Percentiles rank a stretch among this genome's conserved stretches.
Conservation (phyloP, 441 rosid species). For the Mallotus repandus region DNA sequence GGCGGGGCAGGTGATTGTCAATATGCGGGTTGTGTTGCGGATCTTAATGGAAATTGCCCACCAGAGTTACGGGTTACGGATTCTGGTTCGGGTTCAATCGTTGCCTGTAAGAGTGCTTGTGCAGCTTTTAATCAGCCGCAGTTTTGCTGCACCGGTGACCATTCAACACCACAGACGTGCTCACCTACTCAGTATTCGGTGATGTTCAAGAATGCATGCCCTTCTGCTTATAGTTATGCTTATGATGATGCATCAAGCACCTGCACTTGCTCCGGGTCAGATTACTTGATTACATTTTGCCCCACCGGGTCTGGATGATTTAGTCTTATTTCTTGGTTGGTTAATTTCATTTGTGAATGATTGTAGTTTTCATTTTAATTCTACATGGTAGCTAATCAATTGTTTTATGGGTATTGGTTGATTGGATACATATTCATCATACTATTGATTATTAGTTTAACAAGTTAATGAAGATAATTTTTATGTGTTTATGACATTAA, state of each 20-base stretch:
- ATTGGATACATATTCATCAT: too few species aligned
- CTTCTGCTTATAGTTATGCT: constrained; percentile 87
- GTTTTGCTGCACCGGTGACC: constrained; percentile 78
- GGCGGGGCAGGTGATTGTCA: constrained; percentile 80
- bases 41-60: constrained; percentile 74
- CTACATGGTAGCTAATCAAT: too few species aligned
- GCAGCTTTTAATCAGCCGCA: constrained; percentile 66
- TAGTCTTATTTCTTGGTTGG: neutral
- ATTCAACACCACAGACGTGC: constrained; percentile 69
- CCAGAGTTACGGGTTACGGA: constrained; percentile 48
- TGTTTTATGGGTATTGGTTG: neutral
- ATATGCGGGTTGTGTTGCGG: constrained; percentile 80
- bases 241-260: constrained; percentile 91
- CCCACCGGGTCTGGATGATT: constrained; percentile 35
- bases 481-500: neutral
- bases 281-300: constrained; percentile 79
- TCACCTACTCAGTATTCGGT: constrained; percentile 65
- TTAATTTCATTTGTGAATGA: neutral
- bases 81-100: constrained; percentile 53
- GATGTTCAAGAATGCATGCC: constrained; percentile 82
- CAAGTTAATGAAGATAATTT: neutral
- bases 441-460: neutral
- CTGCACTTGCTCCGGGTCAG: constrained; percentile 71
- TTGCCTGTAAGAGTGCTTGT: constrained; percentile 89
- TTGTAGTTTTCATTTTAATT: neutral